Conservation (phyloP, 208 protist species). For the Wallacemonas sp. region DNA sequence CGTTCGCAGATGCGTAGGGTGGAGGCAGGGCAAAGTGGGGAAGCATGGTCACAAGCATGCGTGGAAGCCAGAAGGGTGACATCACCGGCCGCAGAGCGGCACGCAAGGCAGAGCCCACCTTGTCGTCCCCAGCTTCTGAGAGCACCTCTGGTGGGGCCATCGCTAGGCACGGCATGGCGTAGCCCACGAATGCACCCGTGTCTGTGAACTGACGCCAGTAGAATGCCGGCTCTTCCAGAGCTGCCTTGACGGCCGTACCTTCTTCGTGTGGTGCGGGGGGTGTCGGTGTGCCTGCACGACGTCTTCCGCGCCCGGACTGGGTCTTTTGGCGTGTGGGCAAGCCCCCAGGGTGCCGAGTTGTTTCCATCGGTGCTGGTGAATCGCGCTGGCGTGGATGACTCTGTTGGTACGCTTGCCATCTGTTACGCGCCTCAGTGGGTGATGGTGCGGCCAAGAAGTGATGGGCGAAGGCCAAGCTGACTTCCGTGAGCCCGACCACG, state of each 20-base stretch:
- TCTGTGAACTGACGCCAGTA: constrained; percentile 10
- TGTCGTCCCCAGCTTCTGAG: background rate
- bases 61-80: constrained; percentile 7
- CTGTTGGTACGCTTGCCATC: no score
- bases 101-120: background rate
- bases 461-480: no score
- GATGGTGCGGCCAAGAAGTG: no score
- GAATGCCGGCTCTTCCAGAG: background rate
- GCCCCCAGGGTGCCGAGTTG: no score
- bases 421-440: no score
- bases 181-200: background rate
- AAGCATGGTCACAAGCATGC: background rate
- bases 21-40: constrained; percentile 11
- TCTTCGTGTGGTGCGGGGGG: background rate
- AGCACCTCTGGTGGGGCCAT: background rate
- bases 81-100: background rate
- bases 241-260: no score
- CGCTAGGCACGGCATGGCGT: background rate
- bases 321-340: no score
- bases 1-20: background rate
- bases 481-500: no score
- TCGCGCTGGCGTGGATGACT: no score
- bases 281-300: background rate
- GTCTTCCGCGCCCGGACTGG: no score
- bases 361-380: no score